Conservation (phyloP, 768 basidiomycete species). For the Antrodiella citrinella region DNA sequence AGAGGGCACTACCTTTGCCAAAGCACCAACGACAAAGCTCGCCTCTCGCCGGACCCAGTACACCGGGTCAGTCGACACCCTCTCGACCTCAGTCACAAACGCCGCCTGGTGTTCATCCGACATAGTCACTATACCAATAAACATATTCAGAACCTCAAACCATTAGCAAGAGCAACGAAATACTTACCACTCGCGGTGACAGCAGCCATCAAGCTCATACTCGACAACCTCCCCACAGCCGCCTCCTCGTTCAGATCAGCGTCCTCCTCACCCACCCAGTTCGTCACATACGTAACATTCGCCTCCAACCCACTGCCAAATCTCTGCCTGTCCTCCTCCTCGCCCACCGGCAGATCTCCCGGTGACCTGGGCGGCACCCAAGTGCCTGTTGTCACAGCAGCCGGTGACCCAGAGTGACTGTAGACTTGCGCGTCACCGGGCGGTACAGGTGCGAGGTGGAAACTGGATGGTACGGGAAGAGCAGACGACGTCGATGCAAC, state of each 20-base stretch:
- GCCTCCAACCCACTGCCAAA: conserved; percentile 1
- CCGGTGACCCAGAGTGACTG: too few relatives aligned
- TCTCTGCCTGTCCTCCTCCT: not conserved
- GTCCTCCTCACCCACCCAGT: conserved; percentile 31
- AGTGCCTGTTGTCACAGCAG: not conserved
- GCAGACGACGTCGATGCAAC: not conserved
- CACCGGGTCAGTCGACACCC: conserved; percentile 54
- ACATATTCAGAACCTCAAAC: conserved; percentile 7
- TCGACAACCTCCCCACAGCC: conserved; percentile 77
- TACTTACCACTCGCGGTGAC: conserved; percentile 71
- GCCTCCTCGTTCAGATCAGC: conserved; percentile 55
- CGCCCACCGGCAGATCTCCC: not conserved
- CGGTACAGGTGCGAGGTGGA: not conserved
- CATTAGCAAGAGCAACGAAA: too few relatives aligned
- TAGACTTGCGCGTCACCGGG: not conserved
- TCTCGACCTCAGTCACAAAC: conserved; percentile 69
- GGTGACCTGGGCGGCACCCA: not conserved
- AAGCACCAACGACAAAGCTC: conserved; percentile 78
- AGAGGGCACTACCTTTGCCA: conserved; percentile 81
- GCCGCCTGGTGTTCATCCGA: conserved; percentile 47
- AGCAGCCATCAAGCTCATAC: conserved; percentile 90
- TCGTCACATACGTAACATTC: conserved; percentile 8
- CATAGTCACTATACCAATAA: conserved; percentile 37
- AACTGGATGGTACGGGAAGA: not conserved
- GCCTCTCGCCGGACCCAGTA: conserved; percentile 83